Percentiles rank a stretch among this genome's conserved stretches.
phyloP scores from a whole-genome alignment of 2,329 filamentous ascomycete genomes.

The Alternaria burnsii region DNA sequence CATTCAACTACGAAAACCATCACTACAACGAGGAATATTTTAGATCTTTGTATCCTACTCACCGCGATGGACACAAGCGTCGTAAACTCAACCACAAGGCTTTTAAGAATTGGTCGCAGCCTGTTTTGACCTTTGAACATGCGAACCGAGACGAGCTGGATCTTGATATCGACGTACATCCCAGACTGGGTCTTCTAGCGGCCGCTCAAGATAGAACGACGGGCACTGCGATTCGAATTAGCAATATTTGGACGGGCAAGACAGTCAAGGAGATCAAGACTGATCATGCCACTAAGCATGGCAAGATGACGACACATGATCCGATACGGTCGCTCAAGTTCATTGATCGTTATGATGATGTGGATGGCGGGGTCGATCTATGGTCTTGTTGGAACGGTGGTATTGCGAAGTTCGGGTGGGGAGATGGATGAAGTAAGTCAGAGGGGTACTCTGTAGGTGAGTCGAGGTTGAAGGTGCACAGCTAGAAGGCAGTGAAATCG shows the following conservation, averaged over 20 bases:
- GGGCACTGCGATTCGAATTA: conserved; percentile 33
- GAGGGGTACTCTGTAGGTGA: background rate
- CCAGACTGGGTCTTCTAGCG: conserved; percentile 43
- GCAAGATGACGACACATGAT: background rate
- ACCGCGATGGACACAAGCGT: conserved; percentile 20
- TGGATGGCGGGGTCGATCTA: conserved; percentile 26
- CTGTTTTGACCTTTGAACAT: conserved; percentile 40
- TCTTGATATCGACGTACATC: conserved; percentile 42
- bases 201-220: conserved; percentile 37
- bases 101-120: conserved; percentile 31
- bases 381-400: conserved; percentile 35
- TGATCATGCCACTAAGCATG: background rate
- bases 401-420: conserved; percentile 27
- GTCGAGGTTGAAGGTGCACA: background rate
- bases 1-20: conserved; percentile 11
- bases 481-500: background rate
- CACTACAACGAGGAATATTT: conserved; percentile 30
- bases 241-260: conserved; percentile 46
- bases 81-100: conserved; percentile 19
- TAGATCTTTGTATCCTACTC: conserved; percentile 16
- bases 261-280: conserved; percentile 32
- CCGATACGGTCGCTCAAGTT: conserved; percentile 41
- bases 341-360: conserved; percentile 31
- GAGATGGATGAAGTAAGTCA: background rate
- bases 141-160: conserved; percentile 36